Base-by-base conservation (phyloP, 2,329 filamentous ascomycete species). In the Fusarium udum region DNA sequence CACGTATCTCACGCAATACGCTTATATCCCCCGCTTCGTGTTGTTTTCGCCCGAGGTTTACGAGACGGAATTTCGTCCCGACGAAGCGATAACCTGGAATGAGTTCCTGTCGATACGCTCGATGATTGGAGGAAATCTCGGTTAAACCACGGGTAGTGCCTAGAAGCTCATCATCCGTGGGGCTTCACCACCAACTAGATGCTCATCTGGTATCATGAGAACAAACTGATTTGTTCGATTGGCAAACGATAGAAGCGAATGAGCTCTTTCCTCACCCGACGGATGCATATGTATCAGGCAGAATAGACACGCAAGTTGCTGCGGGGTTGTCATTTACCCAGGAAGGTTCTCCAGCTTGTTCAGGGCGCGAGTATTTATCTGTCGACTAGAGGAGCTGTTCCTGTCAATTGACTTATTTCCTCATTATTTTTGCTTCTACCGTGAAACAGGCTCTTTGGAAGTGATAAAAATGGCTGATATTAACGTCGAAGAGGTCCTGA, bases 401-500 rank as follows among this genome's bases (percentile, higher is more conserved):
- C 22, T 18, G 52, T 53, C 24, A 75, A 73, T 71, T 70, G 55
- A 74, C 43, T 39, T 22, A 37, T 43, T 60, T 24, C 36, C 37
- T 40, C 22, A 26, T 42, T 14, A 7, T 26, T 42, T 10, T 28
- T 31, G n/a, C 24, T 34, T 10, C 45, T 26, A 10, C 6, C 12
- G 39, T 72, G 60, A 65, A 14, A 16, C 6, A 28, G 5, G 10
- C 10, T 51, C 4, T 24, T 31, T 8, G 4, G 3, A 24, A 26
- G 34, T 26, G 34, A 40, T 40, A 3, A 64, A 55, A 58, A 88
- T 88, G 85, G 85, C 85, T 36, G 83, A 88, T 71, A 84, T 90
- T 45, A 82, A 89, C 60, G 86, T 89, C 14, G 87, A 89, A 62
- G 84, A 85, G 67, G 80, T 87, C 36, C 82, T 90, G 48, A 85